Evolutionary conservation across 805 yeast genomes (phyloP).

Genomic region (Metschnikowia henanensis): DNA sequence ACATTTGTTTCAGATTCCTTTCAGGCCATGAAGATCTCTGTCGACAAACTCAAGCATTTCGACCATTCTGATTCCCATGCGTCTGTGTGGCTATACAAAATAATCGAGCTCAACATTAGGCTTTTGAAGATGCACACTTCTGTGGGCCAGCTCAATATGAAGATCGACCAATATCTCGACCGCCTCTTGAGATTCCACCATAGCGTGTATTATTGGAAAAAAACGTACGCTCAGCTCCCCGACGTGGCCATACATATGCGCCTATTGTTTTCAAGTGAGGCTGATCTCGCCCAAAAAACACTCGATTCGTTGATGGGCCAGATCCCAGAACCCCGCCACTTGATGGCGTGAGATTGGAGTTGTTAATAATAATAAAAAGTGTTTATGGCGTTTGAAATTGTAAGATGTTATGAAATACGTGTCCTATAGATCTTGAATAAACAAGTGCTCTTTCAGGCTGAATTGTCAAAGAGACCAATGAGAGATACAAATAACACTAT

Average conservation of each 20-base stretch:
- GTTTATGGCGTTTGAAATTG: no score
- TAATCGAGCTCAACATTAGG: slow-evolving; percentile 3
- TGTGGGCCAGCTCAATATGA: not conserved
- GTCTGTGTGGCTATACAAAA: slow-evolving; percentile 2
- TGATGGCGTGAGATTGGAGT: not conserved
- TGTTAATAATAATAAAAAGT: no score
- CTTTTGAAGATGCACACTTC: not conserved
- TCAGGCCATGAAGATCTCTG: not conserved
- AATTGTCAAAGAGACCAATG: no score
- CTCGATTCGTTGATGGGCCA: not conserved
- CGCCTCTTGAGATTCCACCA: slow-evolving; percentile 1
- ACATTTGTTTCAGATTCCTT: not conserved
- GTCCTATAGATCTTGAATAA: no score
- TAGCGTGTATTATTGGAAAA: not conserved
- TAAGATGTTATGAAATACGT: no score
- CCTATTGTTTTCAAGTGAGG: not conserved
- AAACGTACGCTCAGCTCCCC: not conserved
- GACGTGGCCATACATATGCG: not conserved
- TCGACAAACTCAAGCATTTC: not conserved
- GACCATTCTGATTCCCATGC: not conserved
- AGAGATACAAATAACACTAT: no score
- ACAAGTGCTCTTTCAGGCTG: no score
- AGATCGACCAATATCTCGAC: not conserved
- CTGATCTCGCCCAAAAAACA: not conserved
- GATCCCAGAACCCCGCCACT: not conserved